Evolutionary conservation across 139 green algal genomes (phyloP).

Genomic region (Closterium sp.): DNA sequence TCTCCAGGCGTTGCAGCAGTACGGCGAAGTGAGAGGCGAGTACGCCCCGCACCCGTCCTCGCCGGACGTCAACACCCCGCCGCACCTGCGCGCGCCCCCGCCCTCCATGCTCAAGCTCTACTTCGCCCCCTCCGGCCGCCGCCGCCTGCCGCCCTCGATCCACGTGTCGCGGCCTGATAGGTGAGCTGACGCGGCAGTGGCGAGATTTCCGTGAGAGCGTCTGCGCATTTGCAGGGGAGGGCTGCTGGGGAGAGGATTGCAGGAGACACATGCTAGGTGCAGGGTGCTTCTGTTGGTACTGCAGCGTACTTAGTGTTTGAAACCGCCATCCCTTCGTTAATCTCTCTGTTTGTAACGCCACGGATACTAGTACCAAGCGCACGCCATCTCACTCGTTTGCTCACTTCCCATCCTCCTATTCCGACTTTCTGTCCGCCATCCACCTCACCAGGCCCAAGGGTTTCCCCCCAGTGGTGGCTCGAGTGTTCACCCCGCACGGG

Average conservation of each 20-base stretch:
- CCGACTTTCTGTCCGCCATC: not conserved
- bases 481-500: slow-evolving; percentile 29
- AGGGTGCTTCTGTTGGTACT: no score
- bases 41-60: slow-evolving; percentile 15
- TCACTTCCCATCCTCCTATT: no score
- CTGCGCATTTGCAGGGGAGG: no score
- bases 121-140: slow-evolving; percentile 18
- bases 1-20: slow-evolving; percentile 24
- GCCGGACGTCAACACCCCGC: not conserved
- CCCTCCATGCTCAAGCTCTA: slow-evolving; percentile 39
- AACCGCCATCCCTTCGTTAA: no score
- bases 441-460: slow-evolving; percentile 21
- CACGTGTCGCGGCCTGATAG: slow-evolving; percentile 29
- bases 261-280: no score
- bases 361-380: no score
- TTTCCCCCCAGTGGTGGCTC: not conserved
- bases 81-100: not conserved
- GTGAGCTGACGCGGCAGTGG: not conserved
- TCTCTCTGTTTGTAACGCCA: no score
- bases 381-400: no score
- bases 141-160: slow-evolving; percentile 20
- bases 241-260: no score
- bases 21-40: slow-evolving; percentile 37
- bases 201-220: not conserved
- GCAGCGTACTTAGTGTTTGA: no score